Evolutionary conservation across 805 yeast species (phyloP).

Genomic region (Nakazawaea ernobii): DNA sequence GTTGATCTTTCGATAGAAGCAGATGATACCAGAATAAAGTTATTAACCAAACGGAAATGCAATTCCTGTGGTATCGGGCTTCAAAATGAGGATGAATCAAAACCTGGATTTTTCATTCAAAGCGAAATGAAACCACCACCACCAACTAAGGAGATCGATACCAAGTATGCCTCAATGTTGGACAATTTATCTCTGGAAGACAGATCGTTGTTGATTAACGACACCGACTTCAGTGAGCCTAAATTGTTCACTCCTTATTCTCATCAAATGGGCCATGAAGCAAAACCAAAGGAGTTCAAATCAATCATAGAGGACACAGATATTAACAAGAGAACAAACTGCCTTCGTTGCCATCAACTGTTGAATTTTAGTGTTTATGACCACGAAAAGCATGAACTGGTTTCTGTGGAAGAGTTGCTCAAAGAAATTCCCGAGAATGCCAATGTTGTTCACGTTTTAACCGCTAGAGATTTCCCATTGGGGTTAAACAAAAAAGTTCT

Average conservation of each 20-base stretch:
- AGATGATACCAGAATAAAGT: background rate
- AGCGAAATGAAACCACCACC: background rate
- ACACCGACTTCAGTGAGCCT: conserved; percentile 1
- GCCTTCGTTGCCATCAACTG: conserved; percentile 55
- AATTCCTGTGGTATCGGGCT: conserved; percentile 53
- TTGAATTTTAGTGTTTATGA: conserved; percentile 36
- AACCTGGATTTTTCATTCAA: conserved; percentile 37
- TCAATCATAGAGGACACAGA: conserved; percentile 1
- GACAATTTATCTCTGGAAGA: conserved; percentile 23
- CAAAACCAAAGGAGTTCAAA: conserved; percentile 5
- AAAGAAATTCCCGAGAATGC: conserved; percentile 36
- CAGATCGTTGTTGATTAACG: conserved; percentile 21
- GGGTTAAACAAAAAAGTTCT: conserved; percentile 36
- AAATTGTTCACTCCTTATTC: conserved; percentile 6
- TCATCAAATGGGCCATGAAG: conserved; percentile 4
- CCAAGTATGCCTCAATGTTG: conserved; percentile 12
- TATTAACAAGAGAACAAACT: conserved; percentile 24
- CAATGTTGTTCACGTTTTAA: conserved; percentile 53
- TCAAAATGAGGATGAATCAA: conserved; percentile 31
- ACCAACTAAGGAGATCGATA: conserved; percentile 1
- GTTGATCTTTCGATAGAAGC: conserved; percentile 5
- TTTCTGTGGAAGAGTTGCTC: conserved; percentile 26
- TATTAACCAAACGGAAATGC: conserved; percentile 25
- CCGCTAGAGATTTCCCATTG: conserved; percentile 70
- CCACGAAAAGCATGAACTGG: conserved; percentile 25